Conservation (phyloP, 148 eudicot genomes). For the Beta vulgaris region DNA sequence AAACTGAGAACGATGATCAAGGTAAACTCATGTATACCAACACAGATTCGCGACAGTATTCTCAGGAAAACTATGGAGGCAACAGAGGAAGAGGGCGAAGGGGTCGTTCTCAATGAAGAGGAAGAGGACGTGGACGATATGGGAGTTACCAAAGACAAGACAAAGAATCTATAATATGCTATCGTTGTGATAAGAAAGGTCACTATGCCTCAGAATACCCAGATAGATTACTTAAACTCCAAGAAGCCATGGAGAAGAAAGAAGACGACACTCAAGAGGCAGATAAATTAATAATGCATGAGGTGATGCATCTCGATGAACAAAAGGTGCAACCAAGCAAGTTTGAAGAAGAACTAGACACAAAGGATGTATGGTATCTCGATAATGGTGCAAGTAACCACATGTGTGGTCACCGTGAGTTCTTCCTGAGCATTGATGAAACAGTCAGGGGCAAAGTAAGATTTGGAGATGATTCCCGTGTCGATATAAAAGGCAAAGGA, state of each 20-base stretch:
- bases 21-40: neutral
- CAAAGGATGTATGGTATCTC: neutral
- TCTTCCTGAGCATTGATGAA: neutral
- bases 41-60: neutral
- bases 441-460: neutral
- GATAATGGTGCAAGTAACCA: conserved; percentile 9
- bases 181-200: neutral
- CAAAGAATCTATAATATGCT: neutral
- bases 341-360: neutral
- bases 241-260: neutral
- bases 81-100: neutral
- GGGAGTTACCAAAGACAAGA: no score
- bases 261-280: neutral
- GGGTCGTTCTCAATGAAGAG: neutral
- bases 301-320: neutral
- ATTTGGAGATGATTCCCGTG: neutral
- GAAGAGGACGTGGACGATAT: conserved; percentile 1
- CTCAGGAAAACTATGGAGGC: no score
- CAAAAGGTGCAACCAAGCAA: neutral
- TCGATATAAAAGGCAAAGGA: neutral
- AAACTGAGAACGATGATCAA: neutral
- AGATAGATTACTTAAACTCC: neutral
- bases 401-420: neutral
- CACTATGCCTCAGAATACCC: neutral
- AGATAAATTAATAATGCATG: neutral